A percentile compares a stretch with the other conserved stretches of the same genome.
Conservation (phyloP, 176 grass and related monocot species). For the bread wheat (Triticum aestivum) region DNA sequence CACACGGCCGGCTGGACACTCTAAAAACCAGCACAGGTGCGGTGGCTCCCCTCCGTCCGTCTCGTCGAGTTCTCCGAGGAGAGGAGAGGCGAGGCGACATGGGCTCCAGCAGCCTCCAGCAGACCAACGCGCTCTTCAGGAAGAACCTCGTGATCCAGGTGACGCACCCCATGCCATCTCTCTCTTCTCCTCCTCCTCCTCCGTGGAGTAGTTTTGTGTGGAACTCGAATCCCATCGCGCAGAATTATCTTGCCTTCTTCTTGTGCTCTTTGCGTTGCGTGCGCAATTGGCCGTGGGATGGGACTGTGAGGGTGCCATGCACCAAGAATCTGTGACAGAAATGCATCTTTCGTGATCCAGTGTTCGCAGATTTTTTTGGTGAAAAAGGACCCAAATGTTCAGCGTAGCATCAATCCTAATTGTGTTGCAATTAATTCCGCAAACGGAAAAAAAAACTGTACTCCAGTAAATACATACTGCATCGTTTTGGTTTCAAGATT, state of each 20-base stretch:
- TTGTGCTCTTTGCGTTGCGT: neutral
- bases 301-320: neutral
- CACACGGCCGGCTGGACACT: slow-evolving; percentile 22
- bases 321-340: neutral
- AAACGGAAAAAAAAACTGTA: neutral
- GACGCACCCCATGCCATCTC: neutral
- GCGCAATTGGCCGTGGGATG: neutral
- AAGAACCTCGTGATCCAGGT: slow-evolving; percentile 66
- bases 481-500: neutral
- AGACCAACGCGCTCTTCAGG: slow-evolving; percentile 58
- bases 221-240: neutral
- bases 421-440: neutral
- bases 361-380: neutral
- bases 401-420: neutral
- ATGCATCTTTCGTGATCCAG: neutral
- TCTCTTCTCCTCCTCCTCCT: neutral
- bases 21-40: neutral
- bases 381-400: neutral
- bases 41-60: too few relatives aligned
- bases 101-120: slow-evolving; percentile 25
- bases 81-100: slow-evolving; percentile 17
- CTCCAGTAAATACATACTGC: neutral
- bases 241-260: neutral
- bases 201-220: neutral
- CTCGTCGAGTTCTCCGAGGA: neutral